Percentiles rank a stretch among this genome's conserved stretches.
These are phyloP conservation scores for Eutypella sp. DNA, from an alignment of 2,329 filamentous ascomycete species.

Conservation along the genomic window DNA sequence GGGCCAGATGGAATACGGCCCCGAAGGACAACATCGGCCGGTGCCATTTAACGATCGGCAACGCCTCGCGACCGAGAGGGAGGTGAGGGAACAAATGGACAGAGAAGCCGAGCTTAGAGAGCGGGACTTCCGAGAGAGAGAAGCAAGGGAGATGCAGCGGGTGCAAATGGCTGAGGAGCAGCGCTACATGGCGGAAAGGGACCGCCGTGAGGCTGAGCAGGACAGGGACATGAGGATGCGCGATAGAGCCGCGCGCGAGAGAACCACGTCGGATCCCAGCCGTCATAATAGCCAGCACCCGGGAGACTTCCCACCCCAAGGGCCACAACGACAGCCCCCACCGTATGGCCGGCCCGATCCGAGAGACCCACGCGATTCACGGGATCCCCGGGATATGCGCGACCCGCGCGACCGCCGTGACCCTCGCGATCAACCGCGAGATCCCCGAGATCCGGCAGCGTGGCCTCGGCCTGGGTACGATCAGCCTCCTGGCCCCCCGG, in stretches of 20 bases:
- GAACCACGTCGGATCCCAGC: constrained; percentile 46
- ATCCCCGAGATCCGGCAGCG: constrained; percentile 19
- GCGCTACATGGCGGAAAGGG: constrained; percentile 20
- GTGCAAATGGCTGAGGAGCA: no score
- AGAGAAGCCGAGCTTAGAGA: constrained; percentile 40
- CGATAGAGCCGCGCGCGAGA: constrained; percentile 33
- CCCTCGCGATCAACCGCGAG: constrained; percentile 25
- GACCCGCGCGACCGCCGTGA: constrained; percentile 4
- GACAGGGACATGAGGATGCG: constrained; percentile 28
- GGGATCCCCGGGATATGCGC: constrained; percentile 22
- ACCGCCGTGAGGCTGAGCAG: constrained; percentile 41
- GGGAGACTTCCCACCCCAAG: constrained; percentile 40
- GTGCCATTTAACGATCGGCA: constrained; percentile 51
- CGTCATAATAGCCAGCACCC: constrained; percentile 40
- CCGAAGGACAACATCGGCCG: constrained; percentile 40
- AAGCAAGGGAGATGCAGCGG: constrained; percentile 28
- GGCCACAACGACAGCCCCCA: constrained; percentile 26
- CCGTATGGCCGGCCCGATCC: constrained; percentile 34
- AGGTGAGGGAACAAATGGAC: constrained; percentile 32
- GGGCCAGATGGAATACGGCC: constrained; percentile 46
- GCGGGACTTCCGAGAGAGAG: constrained; percentile 37
- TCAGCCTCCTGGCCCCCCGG: constrained; percentile 27
- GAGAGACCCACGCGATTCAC: constrained; percentile 3
- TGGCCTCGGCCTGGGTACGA: constrained; percentile 39
- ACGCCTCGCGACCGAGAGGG: constrained; percentile 44